These are phyloP conservation scores for Xylariaceae sp. DNA, from an alignment of 2,329 filamentous ascomycete genomes.

Conservation along the genomic window DNA sequence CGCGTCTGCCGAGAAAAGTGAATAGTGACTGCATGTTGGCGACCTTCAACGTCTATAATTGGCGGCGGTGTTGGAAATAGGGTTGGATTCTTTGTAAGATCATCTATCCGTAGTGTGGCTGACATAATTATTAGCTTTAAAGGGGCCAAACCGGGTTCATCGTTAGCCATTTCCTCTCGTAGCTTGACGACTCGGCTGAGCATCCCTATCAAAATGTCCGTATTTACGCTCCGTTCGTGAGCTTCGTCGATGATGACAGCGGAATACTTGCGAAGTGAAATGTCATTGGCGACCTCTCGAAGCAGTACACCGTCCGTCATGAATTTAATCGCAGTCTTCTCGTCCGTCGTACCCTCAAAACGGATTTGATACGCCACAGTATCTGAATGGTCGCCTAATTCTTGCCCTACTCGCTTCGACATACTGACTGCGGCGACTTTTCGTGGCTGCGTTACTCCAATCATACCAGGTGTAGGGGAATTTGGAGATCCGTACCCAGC, in stretches of 20 bases:
- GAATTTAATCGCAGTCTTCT: conserved; percentile 91
- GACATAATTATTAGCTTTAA: conserved; percentile 98
- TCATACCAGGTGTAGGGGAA: conserved; percentile 85
- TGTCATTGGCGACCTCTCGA: conserved; percentile 87
- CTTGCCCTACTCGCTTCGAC: conserved; percentile 86
- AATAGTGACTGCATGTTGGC: conserved; percentile 85
- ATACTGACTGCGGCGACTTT: conserved; percentile 96
- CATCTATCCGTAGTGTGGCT: conserved; percentile 86
- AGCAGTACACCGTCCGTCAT: conserved; percentile 98
- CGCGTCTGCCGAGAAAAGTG: conserved; percentile 86
- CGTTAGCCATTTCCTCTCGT: conserved; percentile 71
- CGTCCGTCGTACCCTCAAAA: conserved; percentile 81
- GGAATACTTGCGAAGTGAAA: conserved; percentile 86
- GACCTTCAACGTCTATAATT: conserved; percentile 85
- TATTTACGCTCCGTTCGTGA: conserved; percentile 96
- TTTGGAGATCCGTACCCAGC: conserved; percentile 81
- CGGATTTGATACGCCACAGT: conserved; percentile 92
- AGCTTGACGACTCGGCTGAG: conserved; percentile 89
- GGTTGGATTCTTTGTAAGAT: conserved; percentile 81
- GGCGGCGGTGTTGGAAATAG: conserved; percentile 81
- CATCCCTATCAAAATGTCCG: conserved; percentile 97
- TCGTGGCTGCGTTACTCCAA: conserved; percentile 92
- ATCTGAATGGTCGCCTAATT: conserved; percentile 76
- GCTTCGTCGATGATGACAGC: conserved; percentile 95
- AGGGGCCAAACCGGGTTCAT: conserved; percentile 72